Evolutionary conservation across 495 filamentous ascomycete genomes (phyloP).

Genomic region (Pseudevernia furfuracea): DNA sequence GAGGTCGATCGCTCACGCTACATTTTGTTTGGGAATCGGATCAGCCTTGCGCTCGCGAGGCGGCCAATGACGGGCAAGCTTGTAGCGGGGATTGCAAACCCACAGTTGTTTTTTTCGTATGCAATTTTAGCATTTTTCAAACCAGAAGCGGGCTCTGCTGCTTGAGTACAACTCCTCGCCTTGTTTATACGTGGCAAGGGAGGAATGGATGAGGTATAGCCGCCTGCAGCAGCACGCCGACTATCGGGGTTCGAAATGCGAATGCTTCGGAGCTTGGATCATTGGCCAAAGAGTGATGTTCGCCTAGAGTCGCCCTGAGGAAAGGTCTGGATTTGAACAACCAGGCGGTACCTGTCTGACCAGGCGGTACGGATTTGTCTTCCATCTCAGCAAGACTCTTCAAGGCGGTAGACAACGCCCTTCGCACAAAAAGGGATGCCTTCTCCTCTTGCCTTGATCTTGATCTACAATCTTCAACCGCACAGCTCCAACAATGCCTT

Average conservation of each 20-base stretch:
- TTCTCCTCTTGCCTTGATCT: not conserved
- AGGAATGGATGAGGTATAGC: not conserved
- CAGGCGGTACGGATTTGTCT: not conserved
- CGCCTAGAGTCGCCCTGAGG: not conserved
- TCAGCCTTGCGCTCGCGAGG: not conserved
- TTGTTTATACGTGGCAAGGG: slow-evolving; percentile 3
- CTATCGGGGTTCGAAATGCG: not conserved
- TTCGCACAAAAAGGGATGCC: slow-evolving; percentile 1
- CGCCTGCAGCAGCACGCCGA: not conserved
- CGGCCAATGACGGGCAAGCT: not conserved
- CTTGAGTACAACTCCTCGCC: not conserved
- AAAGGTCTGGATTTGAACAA: not conserved
- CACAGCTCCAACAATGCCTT: slow-evolving; percentile 6
- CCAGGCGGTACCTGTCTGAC: not conserved
- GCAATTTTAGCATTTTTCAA: not conserved
- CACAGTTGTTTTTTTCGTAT: not conserved
- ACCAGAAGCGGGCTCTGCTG: not conserved
- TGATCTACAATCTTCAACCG: not conserved
- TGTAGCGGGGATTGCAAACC: not conserved
- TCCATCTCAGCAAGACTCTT: not conserved
- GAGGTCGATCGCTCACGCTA: not conserved
- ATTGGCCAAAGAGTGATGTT: not conserved
- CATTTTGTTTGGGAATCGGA: not conserved
- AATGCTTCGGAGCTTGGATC: not conserved
- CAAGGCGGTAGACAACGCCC: not conserved